Evolutionary conservation across 805 yeast species (phyloP), one percentile per base, ranked within the genome.

Genomic region (Candida montana): DNA sequence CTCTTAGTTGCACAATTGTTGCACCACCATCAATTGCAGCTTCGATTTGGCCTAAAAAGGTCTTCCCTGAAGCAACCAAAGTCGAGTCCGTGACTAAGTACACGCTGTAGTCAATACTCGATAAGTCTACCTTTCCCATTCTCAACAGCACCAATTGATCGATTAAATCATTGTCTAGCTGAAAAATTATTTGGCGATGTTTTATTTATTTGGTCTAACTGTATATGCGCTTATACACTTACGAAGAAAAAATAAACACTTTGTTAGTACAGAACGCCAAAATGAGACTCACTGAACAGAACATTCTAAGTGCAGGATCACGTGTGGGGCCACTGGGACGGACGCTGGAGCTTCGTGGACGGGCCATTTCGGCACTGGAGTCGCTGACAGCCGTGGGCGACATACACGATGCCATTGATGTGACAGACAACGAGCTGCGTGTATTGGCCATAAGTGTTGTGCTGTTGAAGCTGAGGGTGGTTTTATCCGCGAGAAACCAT

Each of bases 61-160:
- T 67, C 27, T 65, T 53, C 12, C 75, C 74, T 17, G 66, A 68
- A 1, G 95, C 95, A 19, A 86, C 64, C 79, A 85, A 74, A 15
- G 78, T 72, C 20, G 88, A 75, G 59, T 86, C 89, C 2, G 96
- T 88, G 21, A 88, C 96, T 46, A 88, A 63, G 52, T 88, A 88
- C 4, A 85, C 58, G 0, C 83, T 66, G 48, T 82, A 80, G 52
- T 82, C 83, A 18, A 12, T 11, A n/a, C n/a, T n/a, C n/a, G n/a
- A n/a, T n/a, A n/a, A n/a, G n/a, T n/a, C n/a, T n/a, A n/a, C n/a
- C n/a, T n/a, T n/a, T n/a, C n/a, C n/a, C n/a, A n/a, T n/a, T n/a
- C n/a, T n/a, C n/a, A n/a, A n/a, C n/a, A n/a, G n/a, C n/a, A n/a
- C n/a, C n/a, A n/a, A n/a, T n/a, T n/a, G n/a, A n/a, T n/a, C n/a